Conservation (phyloP, 768 basidiomycete species). For the Gymnopilus dilepis region DNA sequence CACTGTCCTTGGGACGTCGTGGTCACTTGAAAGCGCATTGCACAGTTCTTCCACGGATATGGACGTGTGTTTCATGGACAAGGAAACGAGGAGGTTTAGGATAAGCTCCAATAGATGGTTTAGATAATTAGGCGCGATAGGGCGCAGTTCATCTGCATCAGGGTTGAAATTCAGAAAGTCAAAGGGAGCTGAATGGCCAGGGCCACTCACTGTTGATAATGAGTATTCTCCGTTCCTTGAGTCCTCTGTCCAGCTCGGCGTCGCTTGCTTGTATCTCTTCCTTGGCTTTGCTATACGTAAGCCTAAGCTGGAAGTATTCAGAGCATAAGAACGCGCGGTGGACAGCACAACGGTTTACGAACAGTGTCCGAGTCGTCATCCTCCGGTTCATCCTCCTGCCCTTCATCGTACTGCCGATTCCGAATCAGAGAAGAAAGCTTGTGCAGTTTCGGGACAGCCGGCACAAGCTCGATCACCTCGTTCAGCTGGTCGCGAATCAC, state of each 20-base stretch:
- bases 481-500: slow-evolving; percentile 82
- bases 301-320: slow-evolving; percentile 28
- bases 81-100: slow-evolving; percentile 74
- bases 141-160: slow-evolving; percentile 67
- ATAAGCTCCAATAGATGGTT: slow-evolving; percentile 74
- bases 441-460: slow-evolving; percentile 78
- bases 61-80: slow-evolving; percentile 54
- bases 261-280: slow-evolving; percentile 84
- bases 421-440: slow-evolving; percentile 64
- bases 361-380: slow-evolving; percentile 28
- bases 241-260: slow-evolving; percentile 64
- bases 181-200: background rate
- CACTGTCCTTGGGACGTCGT: slow-evolving; percentile 68
- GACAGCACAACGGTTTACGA: background rate
- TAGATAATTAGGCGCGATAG: slow-evolving; percentile 71
- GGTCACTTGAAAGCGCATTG: slow-evolving; percentile 67
- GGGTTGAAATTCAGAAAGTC: background rate
- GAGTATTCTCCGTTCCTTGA: slow-evolving; percentile 75
- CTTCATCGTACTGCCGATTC: slow-evolving; percentile 76
- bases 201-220: slow-evolving; percentile 69
- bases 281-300: slow-evolving; percentile 68
- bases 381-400: slow-evolving; percentile 67
- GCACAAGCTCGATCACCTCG: slow-evolving; percentile 83
- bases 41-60: slow-evolving; percentile 65
- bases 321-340: background rate